Evolutionary conservation across 495 filamentous ascomycete genomes (phyloP), one percentile per base, ranked within the genome.

Genomic region (Xylaria curta): DNA sequence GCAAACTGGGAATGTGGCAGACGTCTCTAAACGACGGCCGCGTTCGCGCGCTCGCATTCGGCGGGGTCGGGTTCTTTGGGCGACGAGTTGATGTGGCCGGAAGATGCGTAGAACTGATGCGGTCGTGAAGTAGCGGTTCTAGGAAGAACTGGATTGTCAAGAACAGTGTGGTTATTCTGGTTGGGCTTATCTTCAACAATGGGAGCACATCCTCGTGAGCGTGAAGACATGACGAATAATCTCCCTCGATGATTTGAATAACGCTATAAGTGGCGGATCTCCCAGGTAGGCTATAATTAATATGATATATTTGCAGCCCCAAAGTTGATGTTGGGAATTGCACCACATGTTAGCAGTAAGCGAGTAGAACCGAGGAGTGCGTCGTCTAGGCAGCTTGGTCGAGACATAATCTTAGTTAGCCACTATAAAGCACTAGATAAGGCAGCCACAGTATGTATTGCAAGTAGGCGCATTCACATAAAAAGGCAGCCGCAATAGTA

Each of bases 111-210:
- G 33, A 80, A 71, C 24, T 68, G 75, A 26, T 54, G 70, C 72
- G 69, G 63, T 49, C 66, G 73, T 33, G 74, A 75, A 53, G 61
- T 63, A 26, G 75, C 76, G 28, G 73, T 78, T 31, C 73, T 73
- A 69, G 60, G 70, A 28, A 75, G 76, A 31, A 77, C 70, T 26
- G 62, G 49, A 33, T 36, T 59, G 26, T 68, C 58, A 38, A 69
- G 46, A 40, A 28, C 54, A 69, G 58, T 40, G 46, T 28, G 40
- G 49, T 58, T 42, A 54, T 6, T 47, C 40, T 72, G 38, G 66
- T 59, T 36, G 53, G 59, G 13, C 8, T 6, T 2, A 8, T 71
- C 36, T 36, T 36, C 15, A 9, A 19, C 21, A 44, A 40, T 33
- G 8, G 28, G 58, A 42, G 31, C 38, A 46, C 6, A 36, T 7